phyloP scores from a whole-genome alignment of 371 early-diverging fungal genomes.

The Syncephalastrum racemosum region DNA sequence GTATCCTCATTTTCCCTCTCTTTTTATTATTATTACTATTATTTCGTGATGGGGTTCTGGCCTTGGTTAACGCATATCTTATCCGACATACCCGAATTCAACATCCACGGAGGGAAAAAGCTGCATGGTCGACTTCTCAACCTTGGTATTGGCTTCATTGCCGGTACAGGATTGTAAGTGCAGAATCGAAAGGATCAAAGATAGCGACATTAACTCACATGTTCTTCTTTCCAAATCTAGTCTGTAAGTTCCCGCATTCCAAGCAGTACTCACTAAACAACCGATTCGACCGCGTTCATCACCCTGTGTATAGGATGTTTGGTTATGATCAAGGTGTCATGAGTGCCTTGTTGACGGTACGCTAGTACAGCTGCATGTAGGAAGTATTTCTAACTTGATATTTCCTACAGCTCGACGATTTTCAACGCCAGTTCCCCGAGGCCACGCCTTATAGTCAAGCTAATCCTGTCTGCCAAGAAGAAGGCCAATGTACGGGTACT shows the following conservation, averaged over 20 bases:
- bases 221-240: too few relatives aligned
- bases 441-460: constrained; percentile 15
- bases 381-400: too few relatives aligned
- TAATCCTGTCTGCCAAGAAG: constrained; percentile 9
- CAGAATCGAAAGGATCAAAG: too few relatives aligned
- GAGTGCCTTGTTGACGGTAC: constrained; percentile 19
- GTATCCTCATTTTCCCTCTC: too few relatives aligned
- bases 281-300: too few relatives aligned
- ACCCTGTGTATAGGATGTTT: constrained; percentile 11
- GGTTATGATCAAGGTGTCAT: constrained; percentile 24
- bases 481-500: constrained; percentile 14
- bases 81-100: constrained; percentile 10
- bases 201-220: too few relatives aligned
- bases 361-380: too few relatives aligned
- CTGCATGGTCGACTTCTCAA: constrained; percentile 10
- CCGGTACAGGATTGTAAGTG: constrained; percentile 15
- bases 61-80: not conserved
- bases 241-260: too few relatives aligned
- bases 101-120: constrained; percentile 11
- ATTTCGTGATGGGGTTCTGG: too few relatives aligned
- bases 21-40: too few relatives aligned
- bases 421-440: constrained; percentile 13
- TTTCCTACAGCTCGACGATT: constrained; percentile 10
- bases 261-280: too few relatives aligned
- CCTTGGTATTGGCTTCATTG: constrained; percentile 12